These are phyloP conservation scores for Syncephalastrum racemosum DNA, from an alignment of 371 early-diverging fungal species.

Conservation along the genomic window DNA sequence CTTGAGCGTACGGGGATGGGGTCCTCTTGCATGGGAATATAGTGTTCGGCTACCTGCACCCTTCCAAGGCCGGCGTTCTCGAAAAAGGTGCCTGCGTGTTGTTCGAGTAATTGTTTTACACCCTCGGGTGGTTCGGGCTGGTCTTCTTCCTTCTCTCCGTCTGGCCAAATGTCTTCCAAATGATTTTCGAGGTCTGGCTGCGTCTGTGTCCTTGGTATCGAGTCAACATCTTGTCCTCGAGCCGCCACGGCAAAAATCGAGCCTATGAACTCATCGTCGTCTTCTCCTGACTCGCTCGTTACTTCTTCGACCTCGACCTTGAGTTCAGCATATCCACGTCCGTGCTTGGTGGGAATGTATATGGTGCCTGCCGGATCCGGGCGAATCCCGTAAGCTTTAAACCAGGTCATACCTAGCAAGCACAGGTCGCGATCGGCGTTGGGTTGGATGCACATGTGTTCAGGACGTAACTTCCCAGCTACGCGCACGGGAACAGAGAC, in stretches of 20 bases:
- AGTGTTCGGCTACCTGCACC: background rate
- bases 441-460: constrained; percentile 5
- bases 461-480: constrained; percentile 1
- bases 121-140: no score
- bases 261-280: no score
- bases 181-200: no score
- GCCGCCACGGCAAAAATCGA: no score
- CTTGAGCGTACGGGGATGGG: constrained; percentile 4
- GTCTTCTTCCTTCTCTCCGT: no score
- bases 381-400: constrained; percentile 16
- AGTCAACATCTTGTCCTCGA: no score
- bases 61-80: constrained; percentile 7
- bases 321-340: constrained; percentile 1
- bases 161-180: no score
- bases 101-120: background rate
- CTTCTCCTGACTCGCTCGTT: no score
- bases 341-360: constrained; percentile 10
- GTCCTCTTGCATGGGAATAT: background rate
- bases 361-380: background rate
- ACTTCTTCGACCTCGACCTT: constrained; percentile 3
- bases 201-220: no score
- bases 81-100: constrained; percentile 1
- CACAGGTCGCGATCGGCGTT: constrained; percentile 7
- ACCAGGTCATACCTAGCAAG: constrained; percentile 19
- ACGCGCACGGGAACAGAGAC: constrained; percentile 1